phyloP scores from a whole-genome alignment of 371 early-diverging fungal species.

The Actinomortierella ambigua region DNA sequence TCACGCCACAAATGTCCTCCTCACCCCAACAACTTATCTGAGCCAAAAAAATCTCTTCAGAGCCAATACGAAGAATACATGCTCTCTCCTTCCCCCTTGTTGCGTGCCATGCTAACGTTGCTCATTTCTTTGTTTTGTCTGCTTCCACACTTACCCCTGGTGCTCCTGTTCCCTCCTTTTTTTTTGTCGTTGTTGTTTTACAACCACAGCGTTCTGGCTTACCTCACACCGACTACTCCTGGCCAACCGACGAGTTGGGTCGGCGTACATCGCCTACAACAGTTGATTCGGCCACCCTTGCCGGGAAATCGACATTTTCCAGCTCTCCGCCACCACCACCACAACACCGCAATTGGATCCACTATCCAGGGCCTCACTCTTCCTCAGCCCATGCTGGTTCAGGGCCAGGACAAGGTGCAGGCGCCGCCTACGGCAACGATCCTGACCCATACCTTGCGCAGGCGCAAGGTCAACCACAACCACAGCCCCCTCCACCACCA shows the following conservation, averaged over 20 bases:
- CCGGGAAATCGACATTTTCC: no score
- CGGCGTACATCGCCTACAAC: no score
- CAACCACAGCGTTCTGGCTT: no score
- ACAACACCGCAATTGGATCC: background rate
- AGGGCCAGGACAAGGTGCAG: background rate
- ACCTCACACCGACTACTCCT: no score
- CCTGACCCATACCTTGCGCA: background rate
- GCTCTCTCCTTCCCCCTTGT: background rate
- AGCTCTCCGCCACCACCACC: no score
- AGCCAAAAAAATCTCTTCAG: no score
- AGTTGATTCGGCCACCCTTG: no score
- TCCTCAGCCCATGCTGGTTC: background rate
- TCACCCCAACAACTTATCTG: no score
- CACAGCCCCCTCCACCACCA: background rate
- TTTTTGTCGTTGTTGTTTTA: background rate
- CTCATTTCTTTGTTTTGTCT: background rate
- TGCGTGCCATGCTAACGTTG: background rate
- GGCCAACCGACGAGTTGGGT: no score
- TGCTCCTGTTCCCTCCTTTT: slow-evolving; percentile 2
- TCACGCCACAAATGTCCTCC: no score
- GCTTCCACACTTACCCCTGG: background rate
- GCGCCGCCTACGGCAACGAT: background rate
- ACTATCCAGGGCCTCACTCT: slow-evolving; percentile 7
- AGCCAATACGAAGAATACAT: no score
- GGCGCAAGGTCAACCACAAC: background rate